Base-by-base conservation (phyloP, 2,329 filamentous ascomycete genomes). In the Fusarium sarcochroum region DNA sequence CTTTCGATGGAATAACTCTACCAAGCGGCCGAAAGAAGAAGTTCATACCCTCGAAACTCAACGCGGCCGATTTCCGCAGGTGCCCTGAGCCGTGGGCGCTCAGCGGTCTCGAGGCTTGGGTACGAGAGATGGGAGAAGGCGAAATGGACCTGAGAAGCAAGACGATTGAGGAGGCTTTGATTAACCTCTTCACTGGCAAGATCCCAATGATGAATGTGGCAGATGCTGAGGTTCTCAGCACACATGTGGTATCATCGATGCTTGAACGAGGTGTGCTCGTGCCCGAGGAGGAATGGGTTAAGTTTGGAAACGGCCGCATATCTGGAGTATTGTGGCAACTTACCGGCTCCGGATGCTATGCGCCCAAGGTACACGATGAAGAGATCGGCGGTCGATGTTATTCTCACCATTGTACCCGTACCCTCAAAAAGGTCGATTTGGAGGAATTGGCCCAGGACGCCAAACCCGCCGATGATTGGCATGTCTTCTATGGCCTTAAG, bases 121-220 rank as follows among this genome's bases (percentile, higher is more conserved):
- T 98, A 62, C 91, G 92, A 61, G 90, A 91, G 58, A 91, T 98
- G 87, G 93, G 93, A 13, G 94, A 98, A 72, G 94, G 95, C 38
- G 95, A 98, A 75, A 89, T 91, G 13, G 94, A 99, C 78, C 82
- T 99, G 46, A 94, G 92, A 76, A 89, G 92, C 75, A 92, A 93
- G 75, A 90, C 92, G 3, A 90, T 99, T 51, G 91, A 93, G 60
- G 94, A 98, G 71, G 94, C 93, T 4, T 85, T 99, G 41, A 90
- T 97, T 41, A 92, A 90, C 30, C 84, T 99, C 8, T 98, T 99
- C 78, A 97, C 93, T 3, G 88, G 93, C 80, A 98, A 98, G 79
- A 94, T 99, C 1, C 94, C 96, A 1, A 99, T 94, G 1, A 98
- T 99, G 93, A 98, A 99, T 73, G 95, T 96, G 41, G 94, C 95